Conservation (phyloP, 179 eudicot genomes). For the Camellia oleifera region DNA sequence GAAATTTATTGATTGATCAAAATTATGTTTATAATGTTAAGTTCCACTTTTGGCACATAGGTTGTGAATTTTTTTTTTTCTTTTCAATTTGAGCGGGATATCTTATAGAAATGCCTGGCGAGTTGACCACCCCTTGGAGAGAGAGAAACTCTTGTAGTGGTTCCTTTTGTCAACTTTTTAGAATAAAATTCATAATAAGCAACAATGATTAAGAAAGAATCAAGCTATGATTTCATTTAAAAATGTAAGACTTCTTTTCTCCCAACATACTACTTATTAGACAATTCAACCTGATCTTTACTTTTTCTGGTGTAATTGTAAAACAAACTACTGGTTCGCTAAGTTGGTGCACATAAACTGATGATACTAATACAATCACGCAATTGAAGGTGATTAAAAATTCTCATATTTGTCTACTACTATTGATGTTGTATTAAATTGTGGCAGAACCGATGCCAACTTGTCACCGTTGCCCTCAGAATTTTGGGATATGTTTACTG, state of each 20-base stretch:
- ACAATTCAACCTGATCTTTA: background rate
- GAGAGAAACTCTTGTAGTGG: background rate
- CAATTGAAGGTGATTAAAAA: too few relatives aligned
- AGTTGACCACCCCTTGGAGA: background rate
- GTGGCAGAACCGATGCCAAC: background rate
- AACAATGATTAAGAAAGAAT: background rate
- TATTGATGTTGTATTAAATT: background rate
- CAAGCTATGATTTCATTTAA: background rate
- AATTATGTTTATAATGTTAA: background rate
- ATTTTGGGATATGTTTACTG: background rate
- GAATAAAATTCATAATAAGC: background rate
- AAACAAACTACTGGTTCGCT: background rate
- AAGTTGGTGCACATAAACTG: too few relatives aligned
- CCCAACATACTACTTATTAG: background rate
- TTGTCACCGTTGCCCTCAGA: background rate
- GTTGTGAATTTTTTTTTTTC: background rate
- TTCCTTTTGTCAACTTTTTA: background rate
- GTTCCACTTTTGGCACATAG: background rate
- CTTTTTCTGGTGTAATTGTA: background rate
- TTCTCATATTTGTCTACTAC: background rate
- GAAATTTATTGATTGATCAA: background rate
- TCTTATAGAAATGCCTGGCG: background rate
- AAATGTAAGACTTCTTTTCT: background rate
- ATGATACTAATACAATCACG: too few relatives aligned
- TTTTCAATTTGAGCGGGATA: background rate